A percentile compares a stretch with the other conserved stretches of the same genome.
These are phyloP conservation scores for Rhodotorula taiwanensis DNA, from an alignment of 768 basidiomycete species.

Conservation along the genomic window DNA sequence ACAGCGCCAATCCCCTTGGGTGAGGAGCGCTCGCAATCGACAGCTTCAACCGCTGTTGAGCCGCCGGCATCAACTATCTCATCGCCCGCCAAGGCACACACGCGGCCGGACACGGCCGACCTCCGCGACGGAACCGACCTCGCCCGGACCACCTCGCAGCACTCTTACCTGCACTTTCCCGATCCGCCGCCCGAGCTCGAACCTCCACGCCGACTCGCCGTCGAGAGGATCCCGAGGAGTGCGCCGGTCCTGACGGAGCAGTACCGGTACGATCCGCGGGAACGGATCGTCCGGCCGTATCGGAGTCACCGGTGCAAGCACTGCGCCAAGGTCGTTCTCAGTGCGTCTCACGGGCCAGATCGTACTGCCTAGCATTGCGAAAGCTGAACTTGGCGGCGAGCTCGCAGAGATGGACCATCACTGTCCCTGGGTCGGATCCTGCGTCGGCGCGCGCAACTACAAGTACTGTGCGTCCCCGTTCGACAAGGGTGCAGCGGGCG, in stretches of 20 bases:
- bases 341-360: slow-evolving; percentile 2
- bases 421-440: slow-evolving; percentile 31
- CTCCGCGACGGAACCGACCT: background rate
- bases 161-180: slow-evolving; percentile 27
- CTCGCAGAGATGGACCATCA: slow-evolving; percentile 34
- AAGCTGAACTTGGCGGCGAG: background rate
- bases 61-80: too few relatives aligned
- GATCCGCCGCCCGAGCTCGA: slow-evolving; percentile 28
- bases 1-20: too few relatives aligned
- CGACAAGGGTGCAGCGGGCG: too few relatives aligned
- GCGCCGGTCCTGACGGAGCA: slow-evolving; percentile 22
- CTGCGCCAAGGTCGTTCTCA: slow-evolving; percentile 27
- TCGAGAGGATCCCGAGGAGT: slow-evolving; percentile 24
- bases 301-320: slow-evolving; percentile 32
- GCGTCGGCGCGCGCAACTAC: slow-evolving; percentile 37
- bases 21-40: too few relatives aligned
- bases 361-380: rapidly evolving
- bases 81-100: background rate
- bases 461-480: slow-evolving; percentile 26
- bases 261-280: slow-evolving; percentile 30
- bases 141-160: background rate
- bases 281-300: slow-evolving; percentile 29
- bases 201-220: background rate
- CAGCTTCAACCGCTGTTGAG: too few relatives aligned
- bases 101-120: background rate